Conservation (phyloP, 805 yeast species). For the Debaryomyces maramus region DNA sequence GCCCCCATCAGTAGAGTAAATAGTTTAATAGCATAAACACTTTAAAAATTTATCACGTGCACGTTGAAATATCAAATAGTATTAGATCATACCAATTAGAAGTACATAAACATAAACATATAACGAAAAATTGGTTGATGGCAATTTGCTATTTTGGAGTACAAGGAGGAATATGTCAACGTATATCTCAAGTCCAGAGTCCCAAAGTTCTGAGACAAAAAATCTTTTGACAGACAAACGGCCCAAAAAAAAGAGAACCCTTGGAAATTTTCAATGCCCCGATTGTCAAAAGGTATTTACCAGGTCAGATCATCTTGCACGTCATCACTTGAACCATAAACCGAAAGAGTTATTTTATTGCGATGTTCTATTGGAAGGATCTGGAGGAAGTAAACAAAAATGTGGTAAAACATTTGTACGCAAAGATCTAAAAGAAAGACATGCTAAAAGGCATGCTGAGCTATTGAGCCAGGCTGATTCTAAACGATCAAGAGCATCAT, state of each 20-base stretch:
- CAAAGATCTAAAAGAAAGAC: conserved; percentile 51
- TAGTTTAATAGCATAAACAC: neutral
- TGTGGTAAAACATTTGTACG: conserved; percentile 66
- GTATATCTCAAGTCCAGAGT: neutral
- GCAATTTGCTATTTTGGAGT: too few relatives aligned
- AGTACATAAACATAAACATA: too few relatives aligned
- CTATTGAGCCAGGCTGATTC: neutral
- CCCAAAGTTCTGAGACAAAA: neutral
- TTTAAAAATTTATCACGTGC: too few relatives aligned
- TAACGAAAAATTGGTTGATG: too few relatives aligned
- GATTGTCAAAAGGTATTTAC: conserved; percentile 58
- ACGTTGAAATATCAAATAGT: too few relatives aligned
- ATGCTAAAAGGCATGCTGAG: conserved; percentile 27
- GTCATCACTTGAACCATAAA: conserved; percentile 63
- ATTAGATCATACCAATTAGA: too few relatives aligned
- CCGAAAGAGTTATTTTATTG: conserved; percentile 56
- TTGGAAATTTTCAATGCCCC: conserved; percentile 35
- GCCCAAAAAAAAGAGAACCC: conserved; percentile 24
- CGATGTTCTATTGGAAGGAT: conserved; percentile 47
- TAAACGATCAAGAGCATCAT: neutral
- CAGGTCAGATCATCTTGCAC: conserved; percentile 61
- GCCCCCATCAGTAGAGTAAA: conserved; percentile 11
- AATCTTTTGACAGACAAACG: conserved; percentile 1
- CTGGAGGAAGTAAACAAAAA: conserved; percentile 33
- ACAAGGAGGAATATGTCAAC: too few relatives aligned